Evolutionary conservation across 1,139 yeast genomes (phyloP).

Genomic region (Pichia sp.): DNA sequence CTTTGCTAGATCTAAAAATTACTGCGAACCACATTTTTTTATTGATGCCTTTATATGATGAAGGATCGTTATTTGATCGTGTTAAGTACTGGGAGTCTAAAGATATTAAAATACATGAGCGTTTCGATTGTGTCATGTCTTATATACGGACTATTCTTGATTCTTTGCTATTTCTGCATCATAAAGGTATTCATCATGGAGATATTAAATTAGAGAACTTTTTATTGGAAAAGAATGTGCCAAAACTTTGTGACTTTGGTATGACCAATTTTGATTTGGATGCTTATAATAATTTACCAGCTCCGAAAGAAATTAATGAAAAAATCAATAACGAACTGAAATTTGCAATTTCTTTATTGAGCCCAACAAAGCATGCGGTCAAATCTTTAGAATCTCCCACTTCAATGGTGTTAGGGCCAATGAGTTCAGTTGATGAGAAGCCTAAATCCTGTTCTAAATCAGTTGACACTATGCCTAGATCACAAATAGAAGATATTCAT

Average conservation of each 20-base stretch:
- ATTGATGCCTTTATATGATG: constrained; percentile 61
- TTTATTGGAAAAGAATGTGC: constrained; percentile 42
- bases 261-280: constrained; percentile 39
- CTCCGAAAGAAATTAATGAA: not conserved
- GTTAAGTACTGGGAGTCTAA: constrained; percentile 61
- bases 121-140: constrained; percentile 31
- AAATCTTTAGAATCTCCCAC: not conserved
- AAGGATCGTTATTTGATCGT: constrained; percentile 78
- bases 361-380: not conserved
- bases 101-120: constrained; percentile 16
- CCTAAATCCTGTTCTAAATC: not conserved
- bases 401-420: not conserved
- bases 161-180: constrained; percentile 70
- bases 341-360: not conserved
- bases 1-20: constrained; percentile 55
- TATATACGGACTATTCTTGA: constrained; percentile 49
- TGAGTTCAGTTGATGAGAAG: not conserved
- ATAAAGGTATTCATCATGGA: constrained; percentile 71
- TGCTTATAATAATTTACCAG: not conserved
- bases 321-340: constrained; percentile 1
- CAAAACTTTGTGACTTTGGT: constrained; percentile 81
- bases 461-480: not conserved
- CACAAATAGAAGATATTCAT: not conserved
- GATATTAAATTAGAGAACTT: constrained; percentile 87
- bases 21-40: constrained; percentile 63